Percentiles rank a stretch among this genome's conserved stretches.
Evolutionary conservation across 345 rosid genomes (phyloP).

Genomic region (Limnanthes douglasii): DNA sequence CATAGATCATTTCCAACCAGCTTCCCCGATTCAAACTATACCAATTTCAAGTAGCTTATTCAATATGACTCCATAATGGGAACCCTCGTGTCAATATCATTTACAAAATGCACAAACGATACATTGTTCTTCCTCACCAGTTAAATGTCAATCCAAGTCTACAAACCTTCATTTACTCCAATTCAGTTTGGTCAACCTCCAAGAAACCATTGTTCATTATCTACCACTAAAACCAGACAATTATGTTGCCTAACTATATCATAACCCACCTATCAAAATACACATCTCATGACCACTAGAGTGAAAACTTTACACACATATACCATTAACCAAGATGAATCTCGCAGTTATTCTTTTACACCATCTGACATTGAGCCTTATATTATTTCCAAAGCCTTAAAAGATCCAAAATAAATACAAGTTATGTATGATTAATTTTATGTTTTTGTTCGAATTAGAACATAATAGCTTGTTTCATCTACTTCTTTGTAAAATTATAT

Average conservation of each 20-base stretch:
- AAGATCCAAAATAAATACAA: too few species aligned
- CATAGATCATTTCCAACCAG: neutral
- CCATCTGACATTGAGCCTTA: too few species aligned
- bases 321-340: too few species aligned
- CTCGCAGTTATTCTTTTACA: too few species aligned
- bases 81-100: neutral
- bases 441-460: slow-evolving; percentile 1
- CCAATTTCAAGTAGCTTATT: slow-evolving; percentile 1
- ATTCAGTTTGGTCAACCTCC: neutral
- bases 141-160: neutral
- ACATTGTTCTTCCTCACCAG: neutral
- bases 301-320: neutral
- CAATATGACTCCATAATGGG: neutral
- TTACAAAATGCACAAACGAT: neutral
- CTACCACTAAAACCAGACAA: neutral
- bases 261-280: neutral
- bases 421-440: neutral
- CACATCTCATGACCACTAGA: slow-evolving; percentile 1
- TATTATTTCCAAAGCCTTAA: too few species aligned
- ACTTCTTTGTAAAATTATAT: neutral
- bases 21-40: neutral
- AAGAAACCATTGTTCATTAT: neutral
- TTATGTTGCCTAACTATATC: neutral
- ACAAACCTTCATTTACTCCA: neutral
- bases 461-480: neutral